phyloP scores from a whole-genome alignment of 257 asterid genomes.

The Fraxinus excelsior region DNA sequence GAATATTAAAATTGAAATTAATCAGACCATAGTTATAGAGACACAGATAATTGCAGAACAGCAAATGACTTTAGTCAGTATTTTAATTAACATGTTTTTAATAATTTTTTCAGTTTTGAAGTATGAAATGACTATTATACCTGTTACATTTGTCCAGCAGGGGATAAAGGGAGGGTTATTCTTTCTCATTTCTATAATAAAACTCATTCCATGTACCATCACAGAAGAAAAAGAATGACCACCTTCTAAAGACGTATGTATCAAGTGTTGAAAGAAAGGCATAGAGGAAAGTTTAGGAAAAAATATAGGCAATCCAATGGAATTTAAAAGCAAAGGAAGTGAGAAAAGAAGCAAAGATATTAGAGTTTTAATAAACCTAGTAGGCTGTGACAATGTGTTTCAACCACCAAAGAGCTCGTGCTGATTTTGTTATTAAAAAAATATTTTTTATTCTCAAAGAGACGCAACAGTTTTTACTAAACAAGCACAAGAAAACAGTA shows the following conservation, averaged over 20 bases:
- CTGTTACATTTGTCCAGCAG: not conserved
- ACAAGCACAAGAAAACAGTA: constrained; percentile 21
- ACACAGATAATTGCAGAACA: not conserved
- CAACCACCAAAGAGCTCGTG: not conserved
- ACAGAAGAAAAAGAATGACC: not conserved
- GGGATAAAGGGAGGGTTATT: not conserved
- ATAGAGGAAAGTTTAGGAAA: not conserved
- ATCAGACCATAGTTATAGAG: not conserved
- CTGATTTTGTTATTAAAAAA: not conserved
- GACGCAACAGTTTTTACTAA: not conserved
- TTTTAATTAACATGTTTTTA: not conserved
- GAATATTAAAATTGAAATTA: not conserved
- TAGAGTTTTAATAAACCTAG: not conserved
- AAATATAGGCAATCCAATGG: not conserved
- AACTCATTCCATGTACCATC: not conserved
- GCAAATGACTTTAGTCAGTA: not conserved
- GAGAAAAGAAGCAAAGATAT: not conserved
- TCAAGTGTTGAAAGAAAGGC: not conserved
- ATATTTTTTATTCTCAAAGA: not conserved
- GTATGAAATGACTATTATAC: not conserved
- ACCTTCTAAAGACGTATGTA: not conserved
- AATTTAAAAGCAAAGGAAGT: not conserved
- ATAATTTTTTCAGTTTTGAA: not conserved
- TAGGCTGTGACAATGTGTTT: not conserved
- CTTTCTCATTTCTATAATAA: not conserved